These are phyloP conservation scores for Plectosphaerella sp. DNA, from an alignment of 2,329 filamentous ascomycete species.

Conservation along the genomic window DNA sequence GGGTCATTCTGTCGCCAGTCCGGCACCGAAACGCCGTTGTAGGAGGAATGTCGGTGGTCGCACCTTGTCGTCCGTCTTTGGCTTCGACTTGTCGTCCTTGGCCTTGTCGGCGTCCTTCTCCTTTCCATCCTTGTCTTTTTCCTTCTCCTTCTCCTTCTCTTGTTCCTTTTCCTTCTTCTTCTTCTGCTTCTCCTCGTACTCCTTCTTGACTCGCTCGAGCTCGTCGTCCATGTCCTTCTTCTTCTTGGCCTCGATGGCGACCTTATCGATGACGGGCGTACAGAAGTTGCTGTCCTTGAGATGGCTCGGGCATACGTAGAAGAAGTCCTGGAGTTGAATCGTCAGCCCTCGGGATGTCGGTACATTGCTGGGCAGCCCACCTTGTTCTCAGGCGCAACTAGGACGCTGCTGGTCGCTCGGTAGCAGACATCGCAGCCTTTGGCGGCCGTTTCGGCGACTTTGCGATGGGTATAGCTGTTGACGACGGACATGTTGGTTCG, in stretches of 20 bases:
- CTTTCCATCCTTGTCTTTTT: conserved; percentile 39
- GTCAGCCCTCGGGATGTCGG: background rate
- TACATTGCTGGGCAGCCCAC: conserved; percentile 36
- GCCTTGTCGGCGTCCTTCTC: conserved; percentile 40
- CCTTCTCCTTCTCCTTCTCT: conserved; percentile 47
- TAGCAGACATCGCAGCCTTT: conserved; percentile 90
- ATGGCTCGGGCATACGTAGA: conserved; percentile 83
- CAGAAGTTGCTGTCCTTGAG: conserved; percentile 81
- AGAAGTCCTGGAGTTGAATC: conserved; percentile 61
- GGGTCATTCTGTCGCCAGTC: too few species aligned
- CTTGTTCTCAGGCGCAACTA: conserved; percentile 87
- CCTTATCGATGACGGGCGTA: conserved; percentile 66
- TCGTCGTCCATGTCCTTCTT: conserved; percentile 64
- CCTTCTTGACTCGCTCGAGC: conserved; percentile 63
- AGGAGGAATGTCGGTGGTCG: too few species aligned
- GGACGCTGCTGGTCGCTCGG: conserved; percentile 79
- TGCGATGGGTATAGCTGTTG: conserved; percentile 81
- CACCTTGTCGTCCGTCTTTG: conserved; percentile 24
- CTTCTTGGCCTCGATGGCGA: conserved; percentile 57
- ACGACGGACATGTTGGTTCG: conserved; percentile 48
- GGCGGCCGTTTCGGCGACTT: conserved; percentile 76
- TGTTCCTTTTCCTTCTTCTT: conserved; percentile 66
- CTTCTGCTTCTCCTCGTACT: conserved; percentile 70
- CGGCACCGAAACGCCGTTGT: too few species aligned
- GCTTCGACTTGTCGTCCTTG: conserved; percentile 25